Base-by-base conservation (phyloP, 805 yeast genomes). In the Lipomyces japonicus region DNA sequence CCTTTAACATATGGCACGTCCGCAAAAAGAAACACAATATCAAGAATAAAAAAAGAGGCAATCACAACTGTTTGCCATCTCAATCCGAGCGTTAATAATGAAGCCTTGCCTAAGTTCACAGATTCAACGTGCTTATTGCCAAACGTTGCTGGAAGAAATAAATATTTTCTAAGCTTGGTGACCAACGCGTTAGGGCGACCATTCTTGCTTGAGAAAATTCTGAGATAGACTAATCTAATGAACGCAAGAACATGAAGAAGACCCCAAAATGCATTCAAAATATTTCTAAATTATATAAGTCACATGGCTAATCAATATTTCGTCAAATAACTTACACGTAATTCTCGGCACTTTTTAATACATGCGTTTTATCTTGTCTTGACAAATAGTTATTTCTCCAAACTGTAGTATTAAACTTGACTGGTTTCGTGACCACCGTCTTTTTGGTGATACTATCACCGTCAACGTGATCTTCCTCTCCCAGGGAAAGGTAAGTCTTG, bases 11-110 rank as follows among this genome's bases (percentile, higher is more conserved):
- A 21, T 12, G 28, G 9, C 44, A 43, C 39, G 26, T 59, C 55
- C 16, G 55, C 56, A 16, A 63, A 61, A 24, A 63, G 45, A 28
- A 71, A 61, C 31, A 65, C 50, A 4, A 66, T 26, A 18, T 67
- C 60, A 18, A 77, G 48, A 2, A 59, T 48, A n/a, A 63, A 37
- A 54, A 67, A 73, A 1, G 66, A 70, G 4, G 59, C 18, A 12
- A 75, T 55, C 9, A 70, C 65, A 6, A 71, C 38, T 0, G 72
- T 57, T 50, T 74, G 73, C 19, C 68, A 60, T 32, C 77, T 62
- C 4, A 76, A 65, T 2, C 78, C 77, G 6, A 72, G 28, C 42
- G 39, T 49, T 36, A 57, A 47, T 3, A 58, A 41, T 36, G 57
- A 51, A 16, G 50, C 34, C 7, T 58, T 52, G 9, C 53, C 31